These are phyloP conservation scores for Cenchrus americanus DNA, from an alignment of 176 grass and related monocot species.

Conservation along the genomic window DNA sequence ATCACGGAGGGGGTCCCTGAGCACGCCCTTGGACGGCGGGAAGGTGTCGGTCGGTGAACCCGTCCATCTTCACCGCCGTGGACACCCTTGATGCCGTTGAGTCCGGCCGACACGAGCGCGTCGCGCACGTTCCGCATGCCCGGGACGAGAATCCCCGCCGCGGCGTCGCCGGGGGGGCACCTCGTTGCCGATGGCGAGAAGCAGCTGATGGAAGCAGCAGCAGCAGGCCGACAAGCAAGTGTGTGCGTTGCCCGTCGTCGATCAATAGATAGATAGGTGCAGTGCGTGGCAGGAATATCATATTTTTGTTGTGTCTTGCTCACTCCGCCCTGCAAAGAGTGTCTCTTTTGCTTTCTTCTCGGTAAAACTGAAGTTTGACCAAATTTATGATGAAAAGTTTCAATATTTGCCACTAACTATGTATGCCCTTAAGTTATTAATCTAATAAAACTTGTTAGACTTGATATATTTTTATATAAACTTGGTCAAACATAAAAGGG, in stretches of 20 bases:
- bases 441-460: too few species aligned
- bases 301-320: too few species aligned
- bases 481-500: too few species aligned
- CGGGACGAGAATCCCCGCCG: conserved; percentile 43
- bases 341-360: too few species aligned
- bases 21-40: conserved; percentile 54
- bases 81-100: conserved; percentile 52
- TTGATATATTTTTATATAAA: too few species aligned
- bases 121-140: conserved; percentile 56
- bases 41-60: conserved; percentile 7
- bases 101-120: conserved; percentile 37
- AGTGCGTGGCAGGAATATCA: too few species aligned
- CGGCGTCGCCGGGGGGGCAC: background rate
- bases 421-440: too few species aligned
- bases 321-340: too few species aligned
- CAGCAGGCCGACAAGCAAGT: background rate
- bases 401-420: too few species aligned
- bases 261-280: too few species aligned
- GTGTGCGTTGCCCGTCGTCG: background rate
- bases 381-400: too few species aligned
- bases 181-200: conserved; percentile 75
- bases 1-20: conserved; percentile 28
- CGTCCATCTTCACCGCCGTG: conserved; percentile 37
- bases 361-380: too few species aligned
- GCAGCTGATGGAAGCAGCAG: background rate